Base-by-base conservation (phyloP, 257 asterid species). In the Solanum appendiculatum region DNA sequence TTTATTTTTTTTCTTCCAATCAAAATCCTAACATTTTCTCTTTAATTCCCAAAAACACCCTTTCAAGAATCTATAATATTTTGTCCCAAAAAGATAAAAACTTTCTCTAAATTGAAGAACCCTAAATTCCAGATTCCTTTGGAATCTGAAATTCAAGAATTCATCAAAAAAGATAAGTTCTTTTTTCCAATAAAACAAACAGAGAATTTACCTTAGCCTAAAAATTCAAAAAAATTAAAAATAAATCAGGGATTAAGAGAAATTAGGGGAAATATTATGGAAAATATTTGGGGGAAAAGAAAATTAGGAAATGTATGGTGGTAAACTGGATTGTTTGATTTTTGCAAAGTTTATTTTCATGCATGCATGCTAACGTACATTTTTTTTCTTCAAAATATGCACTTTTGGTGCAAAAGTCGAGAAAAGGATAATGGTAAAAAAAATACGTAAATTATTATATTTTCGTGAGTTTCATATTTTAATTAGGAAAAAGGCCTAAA, bases 331-430 rank as follows among this genome's bases (percentile, higher is more conserved):
- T 87, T 37, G 66, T 39, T 74, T 74, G 29, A 44, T 85, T 60
- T 72, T 36, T 86, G 16, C 34, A 20, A n/a, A 68, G 13, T 18
- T 9, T 5, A 18, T 5, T 36, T 34, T 56, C 84, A 46, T 85
- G 86, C 90, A 85, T 87, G 78, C 84, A 37, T 84, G 86, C 44
- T 10, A 5, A 81, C 70, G 46, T n/a, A 63, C 16, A n/a, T 63
- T 63, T 60, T 56, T 2, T 56, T 58, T 56, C 11, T 56, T 21
- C 64, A 21, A 56, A 56, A 1, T 21, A 27, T 58, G 13, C 66
- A 34, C 36, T 34, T 34, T 34, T 2, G 36, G 3, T 34, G 2
- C 36, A 34, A 34, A 34, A 34, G 2, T 34, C 36, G 36, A 2
- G 36, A 34, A 34, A 34, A 34, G 4, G 36, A 34, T 34, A 2